Evolutionary conservation across 2,329 filamentous ascomycete species (phyloP).

Genomic region (Neofusicoccum kwambonambiense): DNA sequence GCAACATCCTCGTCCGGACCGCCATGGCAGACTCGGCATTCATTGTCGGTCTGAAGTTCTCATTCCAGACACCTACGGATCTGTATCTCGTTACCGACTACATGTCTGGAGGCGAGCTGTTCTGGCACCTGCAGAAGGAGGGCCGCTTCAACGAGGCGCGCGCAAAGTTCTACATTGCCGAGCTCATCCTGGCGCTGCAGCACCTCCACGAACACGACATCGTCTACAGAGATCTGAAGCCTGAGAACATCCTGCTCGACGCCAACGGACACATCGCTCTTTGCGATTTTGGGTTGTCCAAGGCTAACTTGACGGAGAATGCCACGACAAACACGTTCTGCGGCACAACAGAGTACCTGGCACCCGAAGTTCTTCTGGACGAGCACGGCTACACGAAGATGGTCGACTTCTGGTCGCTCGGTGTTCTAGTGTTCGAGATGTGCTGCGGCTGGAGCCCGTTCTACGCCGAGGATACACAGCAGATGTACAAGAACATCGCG

Average conservation of each 20-base stretch:
- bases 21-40: slow-evolving; percentile 95
- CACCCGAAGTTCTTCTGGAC: slow-evolving; percentile 90
- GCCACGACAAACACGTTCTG: slow-evolving; percentile 99
- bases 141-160: slow-evolving; percentile 91
- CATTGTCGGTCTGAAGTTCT: slow-evolving; percentile 97
- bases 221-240: slow-evolving; percentile 95
- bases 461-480: slow-evolving; percentile 97
- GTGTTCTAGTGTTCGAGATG: slow-evolving; percentile 98
- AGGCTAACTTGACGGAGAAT: slow-evolving; percentile 94
- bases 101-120: slow-evolving; percentile 97
- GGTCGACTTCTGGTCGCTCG: slow-evolving; percentile 99
- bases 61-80: slow-evolving; percentile 95
- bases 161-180: slow-evolving; percentile 98
- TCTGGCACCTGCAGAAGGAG: slow-evolving; percentile 98
- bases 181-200: slow-evolving; percentile 90
- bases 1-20: slow-evolving; percentile 94
- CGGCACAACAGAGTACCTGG: slow-evolving; percentile 95
- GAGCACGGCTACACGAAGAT: slow-evolving; percentile 99
- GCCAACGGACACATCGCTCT: slow-evolving; percentile 97
- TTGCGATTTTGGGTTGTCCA: slow-evolving; percentile 96
- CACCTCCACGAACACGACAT: slow-evolving; percentile 97
- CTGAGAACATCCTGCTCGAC: slow-evolving; percentile 94
- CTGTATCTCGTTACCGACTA: slow-evolving; percentile 98
- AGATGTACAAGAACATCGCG: slow-evolving; percentile 99
- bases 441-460: slow-evolving; percentile 99